Evolutionary conservation across 2,329 filamentous ascomycete species (phyloP).

Genomic region (Arthrinium phaeospermum): DNA sequence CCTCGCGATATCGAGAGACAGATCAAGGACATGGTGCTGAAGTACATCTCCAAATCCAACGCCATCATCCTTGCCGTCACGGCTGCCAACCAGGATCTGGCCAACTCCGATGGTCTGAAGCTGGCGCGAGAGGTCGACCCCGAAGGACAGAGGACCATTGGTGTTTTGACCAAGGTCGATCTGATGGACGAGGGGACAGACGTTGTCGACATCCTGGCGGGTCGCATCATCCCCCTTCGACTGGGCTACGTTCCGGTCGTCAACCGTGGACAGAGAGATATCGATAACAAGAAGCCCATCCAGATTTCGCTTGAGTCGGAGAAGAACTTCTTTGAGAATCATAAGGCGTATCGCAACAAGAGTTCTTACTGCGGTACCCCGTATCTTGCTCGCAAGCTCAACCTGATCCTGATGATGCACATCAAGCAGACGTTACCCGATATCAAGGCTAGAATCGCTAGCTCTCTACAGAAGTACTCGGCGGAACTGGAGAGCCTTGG

Average conservation of each 20-base stretch:
- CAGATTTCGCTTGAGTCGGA: conserved; percentile 89
- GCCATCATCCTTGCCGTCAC: conserved; percentile 66
- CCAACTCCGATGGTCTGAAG: conserved; percentile 60
- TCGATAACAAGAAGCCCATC: conserved; percentile 97
- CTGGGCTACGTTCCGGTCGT: conserved; percentile 97
- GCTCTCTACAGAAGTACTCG: conserved; percentile 90
- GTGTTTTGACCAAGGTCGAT: conserved; percentile 56
- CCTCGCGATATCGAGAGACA: conserved; percentile 46
- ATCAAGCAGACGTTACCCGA: conserved; percentile 99
- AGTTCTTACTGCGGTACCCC: conserved; percentile 98
- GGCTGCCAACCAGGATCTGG: conserved; percentile 59
- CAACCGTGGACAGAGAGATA: conserved; percentile 96
- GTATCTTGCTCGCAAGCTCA: conserved; percentile 94
- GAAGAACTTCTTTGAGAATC: conserved; percentile 97
- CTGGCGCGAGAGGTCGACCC: conserved; percentile 44
- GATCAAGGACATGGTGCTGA: conserved; percentile 52
- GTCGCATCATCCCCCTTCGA: conserved; percentile 92
- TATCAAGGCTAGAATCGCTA: conserved; percentile 96
- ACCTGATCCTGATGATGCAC: conserved; percentile 99
- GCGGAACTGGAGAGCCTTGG: conserved; percentile 82
- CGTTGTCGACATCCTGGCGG: conserved; percentile 90
- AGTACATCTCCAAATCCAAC: conserved; percentile 60
- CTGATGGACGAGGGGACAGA: conserved; percentile 39
- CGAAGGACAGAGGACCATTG: conserved; percentile 50
- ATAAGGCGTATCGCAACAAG: conserved; percentile 99